Conservation (phyloP, 345 rosid species). For the Linum trigynum region DNA sequence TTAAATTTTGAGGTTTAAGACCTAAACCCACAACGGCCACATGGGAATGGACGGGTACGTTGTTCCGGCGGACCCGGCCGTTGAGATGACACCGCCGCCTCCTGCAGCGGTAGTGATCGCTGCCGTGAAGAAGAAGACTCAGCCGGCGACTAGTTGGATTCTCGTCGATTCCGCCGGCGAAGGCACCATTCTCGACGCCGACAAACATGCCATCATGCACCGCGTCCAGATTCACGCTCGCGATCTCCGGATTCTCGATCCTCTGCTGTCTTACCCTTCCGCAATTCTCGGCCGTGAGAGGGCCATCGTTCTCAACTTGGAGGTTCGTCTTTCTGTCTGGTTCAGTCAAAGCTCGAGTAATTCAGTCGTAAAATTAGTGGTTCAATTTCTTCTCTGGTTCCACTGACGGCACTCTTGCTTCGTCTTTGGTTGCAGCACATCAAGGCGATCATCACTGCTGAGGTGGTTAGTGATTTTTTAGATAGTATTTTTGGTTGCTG, state of each 20-base stretch:
- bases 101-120: background rate
- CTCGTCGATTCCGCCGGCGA: constrained; percentile 29
- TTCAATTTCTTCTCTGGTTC: background rate
- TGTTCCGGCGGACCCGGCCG: background rate
- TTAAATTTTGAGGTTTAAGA: no score
- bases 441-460: constrained; percentile 48
- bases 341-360: background rate
- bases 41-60: background rate
- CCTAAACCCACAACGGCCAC: background rate
- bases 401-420: background rate
- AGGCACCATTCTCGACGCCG: constrained; percentile 32
- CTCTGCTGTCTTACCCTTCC: constrained; percentile 42
- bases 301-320: constrained; percentile 47
- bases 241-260: constrained; percentile 53
- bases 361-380: constrained; percentile 31
- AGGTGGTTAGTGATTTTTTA: constrained; percentile 30
- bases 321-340: constrained; percentile 17
- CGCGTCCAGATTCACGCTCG: constrained; percentile 50
- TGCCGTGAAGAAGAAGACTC: constrained; percentile 30
- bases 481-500: background rate
- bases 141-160: constrained; percentile 36
- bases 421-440: constrained; percentile 35
- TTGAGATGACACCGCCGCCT: no score
- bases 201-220: constrained; percentile 45
- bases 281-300: constrained; percentile 39